A percentile compares a stretch with the other conserved stretches of the same genome.
Conservation (phyloP, 2,329 filamentous ascomycete genomes). For the Fusarium zealandicum region DNA sequence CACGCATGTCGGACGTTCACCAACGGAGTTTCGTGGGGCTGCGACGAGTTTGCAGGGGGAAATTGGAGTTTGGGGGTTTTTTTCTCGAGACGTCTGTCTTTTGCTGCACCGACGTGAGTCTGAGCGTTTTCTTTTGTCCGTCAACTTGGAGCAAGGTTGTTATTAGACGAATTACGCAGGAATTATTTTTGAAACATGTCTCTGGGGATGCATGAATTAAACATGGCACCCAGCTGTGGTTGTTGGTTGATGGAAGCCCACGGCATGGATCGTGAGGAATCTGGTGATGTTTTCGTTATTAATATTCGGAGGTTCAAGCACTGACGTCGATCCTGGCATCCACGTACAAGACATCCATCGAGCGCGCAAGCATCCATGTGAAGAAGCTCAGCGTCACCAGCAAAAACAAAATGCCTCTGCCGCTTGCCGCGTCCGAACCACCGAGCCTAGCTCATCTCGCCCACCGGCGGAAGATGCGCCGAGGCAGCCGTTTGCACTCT, state of each 20-base stretch:
- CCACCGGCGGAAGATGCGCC: constrained; percentile 1
- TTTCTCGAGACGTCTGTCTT: background rate
- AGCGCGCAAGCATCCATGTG: constrained; percentile 9
- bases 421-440: background rate
- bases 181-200: background rate
- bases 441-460: too few relatives aligned
- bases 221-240: too few relatives aligned
- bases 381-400: too few relatives aligned
- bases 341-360: constrained; percentile 20
- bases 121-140: background rate
- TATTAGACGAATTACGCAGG: background rate
- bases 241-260: too few relatives aligned
- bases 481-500: background rate
- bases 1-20: too few relatives aligned
- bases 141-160: background rate
- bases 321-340: constrained; percentile 6
- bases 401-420: constrained; percentile 13
- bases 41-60: background rate
- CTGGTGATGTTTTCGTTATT: background rate
- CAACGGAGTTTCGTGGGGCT: too few relatives aligned
- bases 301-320: constrained; percentile 6
- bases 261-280: too few relatives aligned
- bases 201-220: background rate
- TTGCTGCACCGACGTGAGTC: background rate
- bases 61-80: constrained; percentile 9